Base-by-base conservation (phyloP, 1,284 basidiomycete genomes). In the Microbotryum scabiosae region DNA sequence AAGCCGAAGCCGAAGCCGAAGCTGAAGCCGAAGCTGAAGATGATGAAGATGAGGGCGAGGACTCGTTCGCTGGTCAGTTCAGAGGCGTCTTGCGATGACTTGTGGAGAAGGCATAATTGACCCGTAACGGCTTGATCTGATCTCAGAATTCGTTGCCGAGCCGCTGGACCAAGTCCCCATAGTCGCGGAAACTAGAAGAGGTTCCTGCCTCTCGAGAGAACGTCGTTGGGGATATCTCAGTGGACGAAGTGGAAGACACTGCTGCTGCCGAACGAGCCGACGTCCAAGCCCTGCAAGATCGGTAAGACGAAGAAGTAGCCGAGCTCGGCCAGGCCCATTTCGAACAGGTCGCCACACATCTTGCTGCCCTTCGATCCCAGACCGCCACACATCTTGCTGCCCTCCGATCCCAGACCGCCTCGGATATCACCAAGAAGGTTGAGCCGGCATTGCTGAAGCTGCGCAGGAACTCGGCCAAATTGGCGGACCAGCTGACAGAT, bases 241-340 rank as follows among this genome's bases (percentile, higher is more conserved):
- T 60, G 3, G 45, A 58, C 32, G 57, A 57, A 45, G 65, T 65
- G 5, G 54, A 53, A 28, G 59, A 65, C 41, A 52, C 54, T 4
- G 26, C 50, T n/a, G 56, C 47, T 20, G 65, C 65, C 30, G 67
- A 69, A 61, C 65, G 69, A 25, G 50, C 52, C 10, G 61, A 67
- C 4, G 62, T 72, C 54, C 60, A 64, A 32, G 44, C 61, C 14
- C 64, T 67, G n/a, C 66, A 67, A 36, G 51, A 64, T 10, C 44
- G 64, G 36, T 72, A 68, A 62, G 68, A 71, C 55, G 45, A 56
- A 5, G 68, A 72, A 32, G 68, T 72, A 25, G 55, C 64, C 30
- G 56, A 63, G 20, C 65, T 71, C 25, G 71, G 68, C 2, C 60
- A 65, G 43, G 57, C 59, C 12, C 65, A 72, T 41, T 57, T 66